phyloP scores from a whole-genome alignment of 2,329 filamentous ascomycete genomes.

The Trichoderma oligosporum region DNA sequence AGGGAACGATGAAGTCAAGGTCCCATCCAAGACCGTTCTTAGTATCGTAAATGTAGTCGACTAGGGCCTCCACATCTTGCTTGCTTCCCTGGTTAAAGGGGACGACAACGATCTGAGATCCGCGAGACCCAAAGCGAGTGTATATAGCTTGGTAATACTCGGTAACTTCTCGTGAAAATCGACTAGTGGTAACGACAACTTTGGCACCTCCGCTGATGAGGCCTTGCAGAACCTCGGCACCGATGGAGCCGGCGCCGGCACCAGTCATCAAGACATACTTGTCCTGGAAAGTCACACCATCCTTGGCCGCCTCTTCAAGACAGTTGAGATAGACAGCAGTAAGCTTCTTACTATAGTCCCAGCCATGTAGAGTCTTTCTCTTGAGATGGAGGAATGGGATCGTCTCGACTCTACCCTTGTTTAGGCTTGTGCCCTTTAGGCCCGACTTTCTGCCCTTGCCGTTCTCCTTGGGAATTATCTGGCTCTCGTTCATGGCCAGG shows the following conservation, averaged over 20 bases:
- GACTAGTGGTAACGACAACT: constrained; percentile 92
- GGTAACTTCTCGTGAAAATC: constrained; percentile 94
- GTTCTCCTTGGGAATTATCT: constrained; percentile 88
- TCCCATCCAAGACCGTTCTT: constrained; percentile 99
- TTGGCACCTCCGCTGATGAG: constrained; percentile 95
- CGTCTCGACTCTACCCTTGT: constrained; percentile 91
- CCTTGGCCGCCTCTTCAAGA: constrained; percentile 80
- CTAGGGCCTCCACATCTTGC: constrained; percentile 89
- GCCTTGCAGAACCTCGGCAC: constrained; percentile 92
- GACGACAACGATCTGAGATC: constrained; percentile 94
- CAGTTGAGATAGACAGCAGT: constrained; percentile 90
- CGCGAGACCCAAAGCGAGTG: constrained; percentile 84
- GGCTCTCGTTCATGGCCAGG: constrained; percentile 94
- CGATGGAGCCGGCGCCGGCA: constrained; percentile 95
- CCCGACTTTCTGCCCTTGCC: constrained; percentile 58
- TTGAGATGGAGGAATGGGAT: constrained; percentile 97
- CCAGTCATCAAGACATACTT: constrained; percentile 98
- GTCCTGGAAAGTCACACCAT: constrained; percentile 85
- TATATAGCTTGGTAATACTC: constrained; percentile 99
- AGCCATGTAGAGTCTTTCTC: constrained; percentile 87
- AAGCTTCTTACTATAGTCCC: constrained; percentile 99
- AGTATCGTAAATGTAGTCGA: constrained; percentile 93
- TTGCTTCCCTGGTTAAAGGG: constrained; percentile 99
- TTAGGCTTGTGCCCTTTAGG: constrained; percentile 51
- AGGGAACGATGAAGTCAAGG: constrained; percentile 91